These are phyloP conservation scores for Pyricularia pennisetigena DNA, from an alignment of 2,329 filamentous ascomycete species.

Conservation along the genomic window DNA sequence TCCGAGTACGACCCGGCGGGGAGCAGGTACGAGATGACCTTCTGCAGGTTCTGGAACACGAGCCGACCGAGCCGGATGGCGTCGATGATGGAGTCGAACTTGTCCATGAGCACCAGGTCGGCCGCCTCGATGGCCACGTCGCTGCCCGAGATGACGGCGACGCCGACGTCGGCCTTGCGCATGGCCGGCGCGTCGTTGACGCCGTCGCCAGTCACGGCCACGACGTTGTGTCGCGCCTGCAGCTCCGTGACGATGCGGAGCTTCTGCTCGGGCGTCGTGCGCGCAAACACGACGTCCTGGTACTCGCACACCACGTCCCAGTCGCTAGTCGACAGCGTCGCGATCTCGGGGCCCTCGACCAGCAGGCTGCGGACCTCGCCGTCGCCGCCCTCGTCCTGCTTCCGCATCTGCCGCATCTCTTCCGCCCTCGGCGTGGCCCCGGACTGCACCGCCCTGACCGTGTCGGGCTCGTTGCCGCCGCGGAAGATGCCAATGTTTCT, in stretches of 20 bases:
- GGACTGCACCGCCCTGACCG: conserved; percentile 37
- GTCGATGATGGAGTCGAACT: conserved; percentile 61
- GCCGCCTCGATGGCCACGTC: conserved; percentile 77
- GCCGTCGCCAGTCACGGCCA: conserved; percentile 84
- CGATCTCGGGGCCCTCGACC: conserved; percentile 55
- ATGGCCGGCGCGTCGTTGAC: conserved; percentile 81
- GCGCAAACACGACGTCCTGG: conserved; percentile 65
- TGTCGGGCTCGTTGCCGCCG: conserved; percentile 26
- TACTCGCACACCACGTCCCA: conserved; percentile 58
- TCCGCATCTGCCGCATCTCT: conserved; percentile 13
- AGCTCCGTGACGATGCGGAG: conserved; percentile 70
- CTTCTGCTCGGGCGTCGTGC: conserved; percentile 72
- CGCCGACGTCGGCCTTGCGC: conserved; percentile 73
- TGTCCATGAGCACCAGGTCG: conserved; percentile 71
- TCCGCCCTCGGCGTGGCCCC: conserved; percentile 33
- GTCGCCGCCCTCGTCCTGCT: conserved; percentile 8
- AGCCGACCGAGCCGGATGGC: conserved; percentile 64
- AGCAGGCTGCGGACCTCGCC: conserved; percentile 31
- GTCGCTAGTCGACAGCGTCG: conserved; percentile 54
- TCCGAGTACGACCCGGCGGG: conserved; percentile 65
- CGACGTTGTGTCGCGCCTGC: conserved; percentile 52
- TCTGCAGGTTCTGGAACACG: conserved; percentile 74
- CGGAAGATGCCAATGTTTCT: conserved; percentile 59
- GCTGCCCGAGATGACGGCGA: conserved; percentile 70
- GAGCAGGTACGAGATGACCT: conserved; percentile 65